Conservation (phyloP, 441 rosid genomes). For the Metrosideros polymorpha region DNA sequence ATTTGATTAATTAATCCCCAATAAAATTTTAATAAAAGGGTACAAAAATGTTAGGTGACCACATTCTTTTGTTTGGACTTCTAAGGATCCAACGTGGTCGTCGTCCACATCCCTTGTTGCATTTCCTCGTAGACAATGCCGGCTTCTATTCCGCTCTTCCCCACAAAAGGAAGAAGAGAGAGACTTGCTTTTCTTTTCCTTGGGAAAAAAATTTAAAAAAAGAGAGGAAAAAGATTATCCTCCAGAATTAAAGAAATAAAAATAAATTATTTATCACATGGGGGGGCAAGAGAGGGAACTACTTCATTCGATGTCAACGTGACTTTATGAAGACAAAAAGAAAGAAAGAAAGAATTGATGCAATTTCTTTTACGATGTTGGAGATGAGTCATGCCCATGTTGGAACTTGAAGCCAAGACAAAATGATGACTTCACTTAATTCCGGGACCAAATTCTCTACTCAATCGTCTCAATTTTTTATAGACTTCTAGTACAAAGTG, state of each 20-base stretch:
- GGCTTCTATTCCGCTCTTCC: neutral
- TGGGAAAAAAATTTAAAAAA: no score
- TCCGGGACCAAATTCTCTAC: neutral
- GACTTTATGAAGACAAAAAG: neutral
- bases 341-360: neutral
- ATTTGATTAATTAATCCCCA: neutral
- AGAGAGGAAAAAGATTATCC: no score
- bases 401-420: neutral
- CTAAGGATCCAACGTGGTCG: neutral
- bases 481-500: neutral
- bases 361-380: neutral
- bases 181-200: neutral
- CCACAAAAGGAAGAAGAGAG: neutral
- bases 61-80: neutral
- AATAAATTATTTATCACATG: no score
- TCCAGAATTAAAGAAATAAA: no score
- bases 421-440: neutral
- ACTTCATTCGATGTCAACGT: neutral
- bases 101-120: neutral
- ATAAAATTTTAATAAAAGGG: fast-evolving
- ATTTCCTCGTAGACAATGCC: neutral
- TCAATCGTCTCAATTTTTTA: neutral
- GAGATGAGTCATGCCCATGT: neutral
- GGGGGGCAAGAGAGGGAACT: neutral
- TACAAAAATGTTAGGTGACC: neutral